phyloP scores from a whole-genome alignment of 345 rosid species.

The Hibiscus trionum region DNA sequence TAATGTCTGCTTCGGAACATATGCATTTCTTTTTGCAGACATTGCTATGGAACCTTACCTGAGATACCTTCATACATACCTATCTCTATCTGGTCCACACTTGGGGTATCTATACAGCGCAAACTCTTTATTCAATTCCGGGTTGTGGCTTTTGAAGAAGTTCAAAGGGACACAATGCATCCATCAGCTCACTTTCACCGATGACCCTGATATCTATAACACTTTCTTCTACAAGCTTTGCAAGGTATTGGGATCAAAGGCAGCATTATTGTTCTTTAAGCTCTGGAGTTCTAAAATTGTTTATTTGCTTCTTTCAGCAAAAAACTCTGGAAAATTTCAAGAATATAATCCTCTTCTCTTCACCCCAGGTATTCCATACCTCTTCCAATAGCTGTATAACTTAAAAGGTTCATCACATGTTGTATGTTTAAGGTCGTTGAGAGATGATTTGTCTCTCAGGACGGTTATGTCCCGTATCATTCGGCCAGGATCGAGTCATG shows the following conservation, averaged over 20 bases:
- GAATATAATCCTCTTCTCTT: constrained; percentile 66
- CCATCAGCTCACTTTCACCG: constrained; percentile 96
- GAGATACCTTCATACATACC: constrained; percentile 54
- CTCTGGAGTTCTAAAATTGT: neutral
- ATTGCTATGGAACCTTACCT: constrained; percentile 78
- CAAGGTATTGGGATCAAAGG: constrained; percentile 39
- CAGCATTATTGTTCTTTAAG: neutral
- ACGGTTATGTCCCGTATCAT: constrained; percentile 97
- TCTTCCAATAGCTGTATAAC: neutral
- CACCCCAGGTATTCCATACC: constrained; percentile 68
- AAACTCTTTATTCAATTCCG: constrained; percentile 88
- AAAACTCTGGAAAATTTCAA: constrained; percentile 77
- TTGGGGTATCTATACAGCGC: constrained; percentile 93
- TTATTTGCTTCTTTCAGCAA: constrained; percentile 44
- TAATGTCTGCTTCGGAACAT: neutral
- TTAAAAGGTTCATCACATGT: neutral
- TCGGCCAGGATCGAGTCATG: constrained; percentile 87
- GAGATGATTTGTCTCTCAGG: constrained; percentile 36
- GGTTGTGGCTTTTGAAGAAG: constrained; percentile 90
- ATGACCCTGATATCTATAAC: constrained; percentile 67
- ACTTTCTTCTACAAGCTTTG: constrained; percentile 82
- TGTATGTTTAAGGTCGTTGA: neutral
- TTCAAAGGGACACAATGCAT: constrained; percentile 79
- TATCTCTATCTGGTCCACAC: constrained; percentile 91
- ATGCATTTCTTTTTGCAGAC: constrained; percentile 41